A percentile compares a stretch with the other conserved stretches of the same genome.
These are phyloP conservation scores for Yamadazyma akitaensis DNA, from an alignment of 805 yeast species.

Conservation along the genomic window DNA sequence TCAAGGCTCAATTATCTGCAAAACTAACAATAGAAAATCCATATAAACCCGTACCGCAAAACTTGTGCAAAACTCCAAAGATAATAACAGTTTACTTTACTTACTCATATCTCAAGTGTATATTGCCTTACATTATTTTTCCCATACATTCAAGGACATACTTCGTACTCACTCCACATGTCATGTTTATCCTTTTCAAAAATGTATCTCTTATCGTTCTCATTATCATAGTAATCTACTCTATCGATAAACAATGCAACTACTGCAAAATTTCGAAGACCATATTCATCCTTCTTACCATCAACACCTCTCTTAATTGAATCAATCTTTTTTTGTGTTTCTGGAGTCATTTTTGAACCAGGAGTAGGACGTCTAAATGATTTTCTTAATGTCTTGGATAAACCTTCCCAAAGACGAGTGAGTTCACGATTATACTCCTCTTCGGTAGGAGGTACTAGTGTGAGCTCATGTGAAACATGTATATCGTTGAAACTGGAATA, in stretches of 20 bases:
- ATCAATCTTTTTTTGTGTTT: conserved; percentile 57
- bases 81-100: too few relatives aligned
- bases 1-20: neutral
- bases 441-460: conserved; percentile 43
- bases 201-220: conserved; percentile 52
- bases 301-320: conserved; percentile 80
- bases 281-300: conserved; percentile 63
- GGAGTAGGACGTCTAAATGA: conserved; percentile 75
- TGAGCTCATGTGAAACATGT: conserved; percentile 11
- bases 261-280: conserved; percentile 63
- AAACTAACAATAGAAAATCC: neutral
- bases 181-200: conserved; percentile 53
- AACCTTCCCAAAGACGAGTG: conserved; percentile 55
- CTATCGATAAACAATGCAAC: conserved; percentile 65
- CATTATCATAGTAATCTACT: conserved; percentile 66
- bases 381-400: conserved; percentile 59
- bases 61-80: neutral
- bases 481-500: conserved; percentile 20
- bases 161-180: conserved; percentile 74
- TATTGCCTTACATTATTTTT: neutral
- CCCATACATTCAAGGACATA: conserved; percentile 55
- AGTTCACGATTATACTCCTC: conserved; percentile 71
- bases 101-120: neutral
- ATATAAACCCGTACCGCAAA: neutral
- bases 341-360: conserved; percentile 53